A percentile compares a stretch with the other conserved stretches of the same genome.
phyloP scores from a whole-genome alignment of 257 asterid species.

The Solanum phureja region DNA sequence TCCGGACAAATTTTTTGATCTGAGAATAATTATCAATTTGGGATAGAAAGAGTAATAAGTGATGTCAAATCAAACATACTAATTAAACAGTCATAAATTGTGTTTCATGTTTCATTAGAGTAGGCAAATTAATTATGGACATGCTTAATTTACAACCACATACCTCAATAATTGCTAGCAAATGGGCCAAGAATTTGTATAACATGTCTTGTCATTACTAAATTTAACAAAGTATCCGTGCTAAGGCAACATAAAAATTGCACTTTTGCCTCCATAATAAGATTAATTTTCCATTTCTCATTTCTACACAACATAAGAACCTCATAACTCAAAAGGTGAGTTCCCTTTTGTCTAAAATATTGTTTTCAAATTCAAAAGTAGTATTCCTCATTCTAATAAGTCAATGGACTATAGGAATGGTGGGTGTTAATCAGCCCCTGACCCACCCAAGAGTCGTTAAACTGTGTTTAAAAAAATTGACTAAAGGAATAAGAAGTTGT shows the following conservation, averaged over 20 bases:
- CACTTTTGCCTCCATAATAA: neutral
- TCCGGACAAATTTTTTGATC: neutral
- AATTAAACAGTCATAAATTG: neutral
- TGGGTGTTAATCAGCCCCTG: too few species aligned
- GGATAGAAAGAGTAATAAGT: neutral
- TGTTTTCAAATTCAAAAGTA: neutral
- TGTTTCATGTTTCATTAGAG: neutral
- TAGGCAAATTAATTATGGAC: neutral
- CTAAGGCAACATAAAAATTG: neutral
- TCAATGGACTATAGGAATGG: too few species aligned
- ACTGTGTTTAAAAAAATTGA: too few species aligned
- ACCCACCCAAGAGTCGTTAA: too few species aligned
- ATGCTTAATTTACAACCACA: neutral
- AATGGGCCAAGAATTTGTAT: neutral
- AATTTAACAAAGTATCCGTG: neutral
- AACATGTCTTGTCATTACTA: neutral
- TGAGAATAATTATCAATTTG: neutral
- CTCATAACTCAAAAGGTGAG: slow-evolving; percentile 27
- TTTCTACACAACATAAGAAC: neutral
- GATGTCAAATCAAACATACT: neutral
- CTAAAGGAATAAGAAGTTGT: neutral
- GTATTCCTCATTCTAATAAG: too few species aligned
- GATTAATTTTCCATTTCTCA: neutral
- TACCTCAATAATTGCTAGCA: neutral
- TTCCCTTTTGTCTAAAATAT: slow-evolving; percentile 18